Evolutionary conservation across 2,329 filamentous ascomycete genomes (phyloP), one percentile per base, ranked within the genome.

Genomic region (Talaromyces pinophilus): DNA sequence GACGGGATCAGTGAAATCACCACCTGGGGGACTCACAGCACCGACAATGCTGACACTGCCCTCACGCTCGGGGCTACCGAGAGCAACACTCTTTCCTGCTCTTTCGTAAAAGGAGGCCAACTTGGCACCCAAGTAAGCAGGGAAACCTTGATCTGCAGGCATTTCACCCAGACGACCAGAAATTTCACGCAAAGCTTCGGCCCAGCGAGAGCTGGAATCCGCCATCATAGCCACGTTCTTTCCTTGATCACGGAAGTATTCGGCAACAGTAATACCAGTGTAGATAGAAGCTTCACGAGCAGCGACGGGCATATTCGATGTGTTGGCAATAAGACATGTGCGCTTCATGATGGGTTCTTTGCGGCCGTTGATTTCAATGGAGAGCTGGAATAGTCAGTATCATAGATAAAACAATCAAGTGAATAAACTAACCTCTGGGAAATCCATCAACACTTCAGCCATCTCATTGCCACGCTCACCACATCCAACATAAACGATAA

Each of bases 331-430:
- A 68, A 99, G 86, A 25, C 93, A 96, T 17, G 95, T 99, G 79
- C 95, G 94, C 88, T 99, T 99, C 95, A 99, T 99, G 84, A 99
- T 99, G 72, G 94, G 93, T 80, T 99, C 95, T 82, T 94, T 90
- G 77, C 94, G 92, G 74, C 95, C 95, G 52, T 97, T 90, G 72
- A 98, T 88, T 19, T 96, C 90, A 77, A 99, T 99, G 59, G 92
- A 91, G 71, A 99, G 91, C 86, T 86, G 72, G 13, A 30, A 25
- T 8, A 28, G 6, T 57, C 19, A 57, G 54, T 25, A 22, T 57
- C 8, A 40, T 35, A 1, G 13, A 19, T 8, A 8, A 4, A 19
- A 19, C 33, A 8, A 19, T 22, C 5, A 2, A 19, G 30, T 11
- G 1, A 8, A 19, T 15, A 11, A 33, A 33, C 76, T 67, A 76